Evolutionary conservation across 805 yeast genomes (phyloP), one percentile per base, ranked within the genome.

Genomic region (Yamadazyma phyllophila): DNA sequence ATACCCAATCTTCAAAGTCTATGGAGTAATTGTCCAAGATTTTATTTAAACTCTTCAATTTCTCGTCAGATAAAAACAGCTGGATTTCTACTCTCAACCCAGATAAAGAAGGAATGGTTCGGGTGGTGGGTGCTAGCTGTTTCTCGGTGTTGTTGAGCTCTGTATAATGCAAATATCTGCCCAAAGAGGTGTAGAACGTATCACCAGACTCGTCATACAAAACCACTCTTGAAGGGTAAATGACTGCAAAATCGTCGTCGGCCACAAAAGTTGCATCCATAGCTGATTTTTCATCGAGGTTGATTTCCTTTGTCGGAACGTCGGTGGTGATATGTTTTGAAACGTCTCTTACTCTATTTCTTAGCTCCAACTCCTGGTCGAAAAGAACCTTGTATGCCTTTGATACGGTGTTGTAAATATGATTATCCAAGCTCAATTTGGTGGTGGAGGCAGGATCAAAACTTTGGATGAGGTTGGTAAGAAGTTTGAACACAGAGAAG

Each of bases 171-270:
- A 74, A 58, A 57, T 59, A 67, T 26, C 51, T 56, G 57, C 48
- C 47, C 47, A 57, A 61, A 51, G 67, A 34, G 61, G 73, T 56
- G 47, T 49, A 58, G 66, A 60, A 63, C 24, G 54, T 59, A 54
- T 67, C 63, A 14, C 63, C 61, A 4, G 64, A 44, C 1, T 41
- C 15, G 24, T 67, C 60, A 0, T 59, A 49, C 2, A 78, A 43
- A 0, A 81, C 69, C 29, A 81, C 56, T 47, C 74, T 79, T 0
- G 87, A 75, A 1, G 88, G 85, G 37, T 74, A 82, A 1, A 79
- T 66, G 33, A 73, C 70, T 13, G 52, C 57, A 38, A 83, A 62
- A 35, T 76, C 75, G 20, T 76, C 76, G 60, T 84, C 90, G 1
- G 86, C 69, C 6, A 80, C 64, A 45, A 57, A 64, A 50, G 77